Evolutionary conservation across 768 basidiomycete species (phyloP).

Genomic region (Rhizopogon vinicolor): DNA sequence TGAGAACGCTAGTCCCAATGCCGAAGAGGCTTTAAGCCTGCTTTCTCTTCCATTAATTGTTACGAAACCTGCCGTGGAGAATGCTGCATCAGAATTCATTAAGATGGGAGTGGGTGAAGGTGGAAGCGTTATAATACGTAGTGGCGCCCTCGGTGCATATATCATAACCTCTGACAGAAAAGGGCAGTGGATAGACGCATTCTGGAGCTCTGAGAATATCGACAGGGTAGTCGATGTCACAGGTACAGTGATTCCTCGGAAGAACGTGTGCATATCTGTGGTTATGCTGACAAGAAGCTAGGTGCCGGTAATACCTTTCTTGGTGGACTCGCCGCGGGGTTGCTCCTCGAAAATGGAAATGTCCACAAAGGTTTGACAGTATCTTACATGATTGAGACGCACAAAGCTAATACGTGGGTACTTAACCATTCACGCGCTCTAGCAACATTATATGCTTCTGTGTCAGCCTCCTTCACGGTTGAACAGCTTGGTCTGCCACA

Average conservation of each 20-base stretch:
- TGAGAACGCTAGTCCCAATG: constrained; percentile 62
- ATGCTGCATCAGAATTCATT: constrained; percentile 61
- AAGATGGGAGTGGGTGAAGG: constrained; percentile 49
- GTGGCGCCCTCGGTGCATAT: constrained; percentile 71
- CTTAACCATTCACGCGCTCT: constrained; percentile 5
- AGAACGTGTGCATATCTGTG: background rate
- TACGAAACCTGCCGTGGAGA: constrained; percentile 53
- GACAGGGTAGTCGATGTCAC: constrained; percentile 76
- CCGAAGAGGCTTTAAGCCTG: constrained; percentile 72
- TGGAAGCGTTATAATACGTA: constrained; percentile 70
- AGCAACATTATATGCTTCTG: constrained; percentile 72
- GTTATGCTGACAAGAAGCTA: constrained; percentile 21
- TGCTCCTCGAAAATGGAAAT: constrained; percentile 50
- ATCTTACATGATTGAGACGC: constrained; percentile 3
- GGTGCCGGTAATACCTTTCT: constrained; percentile 92
- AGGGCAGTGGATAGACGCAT: constrained; percentile 69
- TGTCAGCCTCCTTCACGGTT: constrained; percentile 79
- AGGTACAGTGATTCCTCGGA: constrained; percentile 36
- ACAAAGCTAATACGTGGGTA: constrained; percentile 7
- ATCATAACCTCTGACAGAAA: constrained; percentile 39
- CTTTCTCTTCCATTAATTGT: constrained; percentile 46
- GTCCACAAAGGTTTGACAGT: constrained; percentile 56
- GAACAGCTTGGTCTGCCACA: constrained; percentile 77
- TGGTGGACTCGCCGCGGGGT: constrained; percentile 77
- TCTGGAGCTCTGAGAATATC: constrained; percentile 47